Conservation (phyloP, 805 yeast species). For the Teunomyces funiuensis region DNA sequence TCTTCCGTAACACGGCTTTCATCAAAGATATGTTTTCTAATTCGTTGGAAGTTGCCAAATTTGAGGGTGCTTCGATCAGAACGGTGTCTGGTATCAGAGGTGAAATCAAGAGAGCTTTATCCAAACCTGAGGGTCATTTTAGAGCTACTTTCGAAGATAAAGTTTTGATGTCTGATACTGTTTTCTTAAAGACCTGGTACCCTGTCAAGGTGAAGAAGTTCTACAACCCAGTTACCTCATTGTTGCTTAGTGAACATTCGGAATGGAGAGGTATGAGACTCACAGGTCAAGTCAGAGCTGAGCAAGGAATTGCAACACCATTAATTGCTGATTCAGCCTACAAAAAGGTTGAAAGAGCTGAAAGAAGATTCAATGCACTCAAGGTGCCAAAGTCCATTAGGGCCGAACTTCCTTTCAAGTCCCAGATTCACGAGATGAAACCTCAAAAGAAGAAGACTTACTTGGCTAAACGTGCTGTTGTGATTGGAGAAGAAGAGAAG, state of each 20-base stretch:
- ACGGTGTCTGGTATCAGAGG: constrained; percentile 98
- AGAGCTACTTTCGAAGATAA: constrained; percentile 98
- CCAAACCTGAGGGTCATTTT: constrained; percentile 92
- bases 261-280: constrained; percentile 97
- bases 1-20: constrained; percentile 94
- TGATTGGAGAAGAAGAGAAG: constrained; percentile 88
- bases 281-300: constrained; percentile 92
- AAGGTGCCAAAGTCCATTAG: constrained; percentile 80
- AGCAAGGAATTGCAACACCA: constrained; percentile 63
- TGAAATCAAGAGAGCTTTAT: constrained; percentile 90
- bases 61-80: constrained; percentile 95
- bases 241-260: constrained; percentile 69
- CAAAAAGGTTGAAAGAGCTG: constrained; percentile 75
- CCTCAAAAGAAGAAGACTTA: constrained; percentile 84
- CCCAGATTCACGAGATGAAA: constrained; percentile 85
- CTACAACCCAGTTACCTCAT: constrained; percentile 94
- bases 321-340: constrained; percentile 49
- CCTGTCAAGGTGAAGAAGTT: constrained; percentile 88
- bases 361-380: constrained; percentile 83
- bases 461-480: constrained; percentile 87
- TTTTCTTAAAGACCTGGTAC: constrained; percentile 93
- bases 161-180: constrained; percentile 83
- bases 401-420: constrained; percentile 81
- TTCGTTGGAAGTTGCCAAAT: constrained; percentile 91
- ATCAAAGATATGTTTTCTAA: constrained; percentile 94